Base-by-base conservation (phyloP, 768 basidiomycete genomes). In the Podaxis mareebaensis region DNA sequence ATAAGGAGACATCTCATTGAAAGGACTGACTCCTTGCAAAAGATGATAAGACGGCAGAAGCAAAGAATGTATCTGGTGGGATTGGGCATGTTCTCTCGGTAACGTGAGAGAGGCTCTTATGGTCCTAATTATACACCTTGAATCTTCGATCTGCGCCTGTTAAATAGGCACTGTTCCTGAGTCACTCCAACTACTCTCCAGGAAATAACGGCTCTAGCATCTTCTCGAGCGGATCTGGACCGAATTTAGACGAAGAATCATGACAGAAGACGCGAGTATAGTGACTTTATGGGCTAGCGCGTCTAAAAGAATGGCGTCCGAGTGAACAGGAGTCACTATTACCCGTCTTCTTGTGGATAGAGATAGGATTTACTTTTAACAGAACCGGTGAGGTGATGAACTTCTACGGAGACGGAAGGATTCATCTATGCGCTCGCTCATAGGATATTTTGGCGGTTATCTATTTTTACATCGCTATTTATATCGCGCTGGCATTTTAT, bases 31-130 rank as follows among this genome's bases (percentile, higher is more conserved):
- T 33, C 33, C 8, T 33, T 33, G 33, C 0, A 1, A 10, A 10
- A 10, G 33, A 33, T 33, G 61, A 55, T 40, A 62, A 55, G 42
- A 62, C 46, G 42, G 53, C 42, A 15, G 61, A 62, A 42, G 61
- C 53, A 4, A 24, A 7, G 4, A 46, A 38, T 30, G 53, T 62
- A 5, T 55, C 55, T 55, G 30, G 28, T 13, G 28, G 20, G n/a
- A 62, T 62, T 22, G 8, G 33, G 17, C 26, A 17, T 11, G 10
- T 13, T 38, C 60, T 13, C 33, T 61, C 1, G 22, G 10, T 13
- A 33, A 26, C 11, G 42, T 30, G n/a, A 42, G n/a, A 36, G 36
- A 48, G 28, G 28, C 22, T 10, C 55, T 36, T 5, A 20, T 10
- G 15, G 3, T 42, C 17, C 33, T 48, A 46, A 46, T 20, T 46